Conservation (phyloP, 306 rosid genomes). For the Glycyrrhiza uralensis region DNA sequence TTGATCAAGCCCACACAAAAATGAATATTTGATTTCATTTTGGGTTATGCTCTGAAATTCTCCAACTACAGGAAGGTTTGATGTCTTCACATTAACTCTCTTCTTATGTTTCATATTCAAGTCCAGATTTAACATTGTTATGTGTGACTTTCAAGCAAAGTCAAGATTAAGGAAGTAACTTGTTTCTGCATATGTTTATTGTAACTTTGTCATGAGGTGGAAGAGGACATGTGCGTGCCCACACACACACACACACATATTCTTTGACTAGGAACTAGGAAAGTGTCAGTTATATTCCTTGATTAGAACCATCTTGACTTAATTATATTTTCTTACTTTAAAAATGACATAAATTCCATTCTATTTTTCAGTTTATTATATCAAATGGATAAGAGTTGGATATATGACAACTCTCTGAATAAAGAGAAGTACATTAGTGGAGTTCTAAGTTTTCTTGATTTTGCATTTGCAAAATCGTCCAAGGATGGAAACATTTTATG, state of each 20-base stretch:
- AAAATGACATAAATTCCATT: too few species aligned
- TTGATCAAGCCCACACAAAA: slow-evolving; percentile 63
- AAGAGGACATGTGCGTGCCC: too few species aligned
- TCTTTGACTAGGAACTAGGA: too few species aligned
- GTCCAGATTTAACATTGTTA: too few species aligned
- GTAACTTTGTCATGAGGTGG: too few species aligned
- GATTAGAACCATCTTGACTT: too few species aligned
- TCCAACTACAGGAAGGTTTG: slow-evolving; percentile 79
- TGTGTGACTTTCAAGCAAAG: too few species aligned
- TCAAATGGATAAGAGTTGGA: background rate
- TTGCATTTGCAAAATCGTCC: background rate
- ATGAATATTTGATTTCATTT: slow-evolving; percentile 53
- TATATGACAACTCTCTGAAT: background rate
- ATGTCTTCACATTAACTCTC: background rate
- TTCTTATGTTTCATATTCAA: background rate
- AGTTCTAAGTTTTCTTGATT: background rate
- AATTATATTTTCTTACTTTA: too few species aligned
- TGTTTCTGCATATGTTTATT: too few species aligned
- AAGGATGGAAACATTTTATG: background rate
- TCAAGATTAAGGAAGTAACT: too few species aligned
- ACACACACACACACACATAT: too few species aligned
- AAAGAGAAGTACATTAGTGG: background rate
- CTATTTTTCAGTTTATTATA: background rate
- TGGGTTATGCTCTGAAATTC: slow-evolving; percentile 57
- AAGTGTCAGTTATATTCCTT: too few species aligned